phyloP scores from a whole-genome alignment of 2,329 filamentous ascomycete genomes.

The Penicillium polonicum region DNA sequence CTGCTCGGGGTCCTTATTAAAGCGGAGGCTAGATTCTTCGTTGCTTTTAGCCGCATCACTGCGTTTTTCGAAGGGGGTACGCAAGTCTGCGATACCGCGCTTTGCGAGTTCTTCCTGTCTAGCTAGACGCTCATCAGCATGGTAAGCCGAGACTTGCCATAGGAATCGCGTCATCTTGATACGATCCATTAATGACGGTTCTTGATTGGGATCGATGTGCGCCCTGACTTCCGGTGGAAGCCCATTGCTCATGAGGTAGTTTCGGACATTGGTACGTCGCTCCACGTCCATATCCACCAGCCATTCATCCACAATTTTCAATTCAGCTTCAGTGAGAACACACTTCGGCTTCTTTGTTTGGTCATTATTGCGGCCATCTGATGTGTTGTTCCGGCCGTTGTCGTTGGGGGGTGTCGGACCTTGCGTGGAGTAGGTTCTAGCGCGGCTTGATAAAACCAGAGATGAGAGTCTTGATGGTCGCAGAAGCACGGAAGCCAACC shows the following conservation, averaged over 20 bases:
- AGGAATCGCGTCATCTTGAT: conserved; percentile 61
- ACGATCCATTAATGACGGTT: conserved; percentile 55
- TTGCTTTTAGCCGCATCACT: background rate
- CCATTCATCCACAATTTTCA: conserved; percentile 58
- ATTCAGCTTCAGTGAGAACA: conserved; percentile 55
- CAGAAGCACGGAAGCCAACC: conserved; percentile 44
- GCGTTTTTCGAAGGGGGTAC: background rate
- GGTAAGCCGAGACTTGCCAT: conserved; percentile 52
- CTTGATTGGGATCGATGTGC: conserved; percentile 53
- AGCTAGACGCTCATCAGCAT: background rate
- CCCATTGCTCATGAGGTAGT: conserved; percentile 64
- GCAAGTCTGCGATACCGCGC: background rate
- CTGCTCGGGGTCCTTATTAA: conserved; percentile 20
- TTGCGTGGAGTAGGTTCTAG: conserved; percentile 46
- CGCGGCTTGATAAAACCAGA: conserved; percentile 33
- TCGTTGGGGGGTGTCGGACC: conserved; percentile 47
- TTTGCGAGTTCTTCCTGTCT: conserved; percentile 29
- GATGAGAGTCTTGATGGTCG: conserved; percentile 42
- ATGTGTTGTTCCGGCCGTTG: conserved; percentile 43
- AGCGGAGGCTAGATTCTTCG: background rate
- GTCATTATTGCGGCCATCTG: conserved; percentile 30
- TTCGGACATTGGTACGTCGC: conserved; percentile 60
- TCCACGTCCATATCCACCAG: conserved; percentile 56
- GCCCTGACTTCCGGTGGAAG: conserved; percentile 67
- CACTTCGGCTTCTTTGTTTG: conserved; percentile 42